These are phyloP conservation scores for Phanerochaete carnosa DNA, from an alignment of 768 basidiomycete species.

Conservation along the genomic window DNA sequence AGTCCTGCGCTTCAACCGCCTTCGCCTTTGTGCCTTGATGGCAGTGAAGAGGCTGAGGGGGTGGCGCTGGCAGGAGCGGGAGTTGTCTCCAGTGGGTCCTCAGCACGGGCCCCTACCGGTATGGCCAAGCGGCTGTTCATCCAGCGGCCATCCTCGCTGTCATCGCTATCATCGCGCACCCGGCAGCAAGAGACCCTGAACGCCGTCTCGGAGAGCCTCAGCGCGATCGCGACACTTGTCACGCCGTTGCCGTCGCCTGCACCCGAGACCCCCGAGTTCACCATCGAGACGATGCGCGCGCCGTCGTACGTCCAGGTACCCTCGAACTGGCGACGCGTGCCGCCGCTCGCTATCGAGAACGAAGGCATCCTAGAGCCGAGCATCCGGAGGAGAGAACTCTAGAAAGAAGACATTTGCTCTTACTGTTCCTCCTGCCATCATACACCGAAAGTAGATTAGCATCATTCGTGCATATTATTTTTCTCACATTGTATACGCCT, in stretches of 20 bases:
- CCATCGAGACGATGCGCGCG: constrained; percentile 4
- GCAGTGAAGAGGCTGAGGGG: not conserved
- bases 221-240: not conserved
- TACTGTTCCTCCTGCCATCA: not conserved
- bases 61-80: not conserved
- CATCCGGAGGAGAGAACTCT: constrained; percentile 2
- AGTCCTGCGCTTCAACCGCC: constrained; percentile 25
- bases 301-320: not conserved
- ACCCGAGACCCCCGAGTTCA: constrained; percentile 1
- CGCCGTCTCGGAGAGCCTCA: not conserved
- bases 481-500: not conserved
- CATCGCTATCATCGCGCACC: not conserved
- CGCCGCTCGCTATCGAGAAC: not conserved
- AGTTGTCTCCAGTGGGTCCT: not conserved
- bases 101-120: not conserved
- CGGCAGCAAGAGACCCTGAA: not conserved
- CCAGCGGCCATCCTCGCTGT: not conserved
- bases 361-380: constrained; percentile 5
- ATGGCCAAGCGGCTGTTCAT: constrained; percentile 1
- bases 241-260: not conserved
- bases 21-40: constrained; percentile 25
- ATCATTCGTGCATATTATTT: not conserved
- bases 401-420: too few relatives aligned
- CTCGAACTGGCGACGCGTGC: not conserved
- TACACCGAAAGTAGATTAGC: not conserved